Percentiles rank a stretch among this genome's conserved stretches.
Evolutionary conservation across 495 filamentous ascomycete genomes (phyloP).

Genomic region (Aspergillus panamensis): DNA sequence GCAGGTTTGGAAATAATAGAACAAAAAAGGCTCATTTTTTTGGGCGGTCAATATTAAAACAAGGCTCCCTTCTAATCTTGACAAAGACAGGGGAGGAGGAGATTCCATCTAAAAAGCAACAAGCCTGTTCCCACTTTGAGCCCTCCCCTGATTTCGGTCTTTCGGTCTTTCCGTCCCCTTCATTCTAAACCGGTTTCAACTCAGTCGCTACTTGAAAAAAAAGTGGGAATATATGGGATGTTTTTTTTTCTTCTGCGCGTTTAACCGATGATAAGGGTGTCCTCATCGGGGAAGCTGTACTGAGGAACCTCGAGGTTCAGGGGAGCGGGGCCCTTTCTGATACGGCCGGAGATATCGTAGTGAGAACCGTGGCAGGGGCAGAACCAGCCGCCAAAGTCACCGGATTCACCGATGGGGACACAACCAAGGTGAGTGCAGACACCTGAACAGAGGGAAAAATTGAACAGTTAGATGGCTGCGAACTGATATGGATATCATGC

Average conservation of each 20-base stretch:
- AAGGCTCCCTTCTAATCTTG: conserved; percentile 46
- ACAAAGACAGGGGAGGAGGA: conserved; percentile 37
- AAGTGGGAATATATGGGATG: conserved; percentile 8
- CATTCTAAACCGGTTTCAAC: conserved; percentile 17
- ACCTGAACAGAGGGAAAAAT: conserved; percentile 46
- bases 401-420: conserved; percentile 97
- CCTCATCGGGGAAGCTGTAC: conserved; percentile 84
- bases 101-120: conserved; percentile 41
- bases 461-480: conserved; percentile 9
- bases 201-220: conserved; percentile 4
- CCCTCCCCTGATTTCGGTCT: conserved; percentile 17
- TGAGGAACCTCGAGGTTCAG: conserved; percentile 92
- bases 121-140: conserved; percentile 22
- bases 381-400: conserved; percentile 99
- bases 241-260: conserved; percentile 12
- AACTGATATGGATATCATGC: conserved; percentile 1
- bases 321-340: conserved; percentile 92
- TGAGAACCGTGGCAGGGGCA: conserved; percentile 99
- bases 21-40: conserved; percentile 39
- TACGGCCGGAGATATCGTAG: conserved; percentile 98
- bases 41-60: conserved; percentile 45
- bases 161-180: conserved; percentile 16
- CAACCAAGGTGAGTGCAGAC: conserved; percentile 99
- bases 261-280: conserved; percentile 76
- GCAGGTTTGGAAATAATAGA: conserved; percentile 25